phyloP scores from a whole-genome alignment of 208 protist genomes.

The Crithidia fasciculata region DNA sequence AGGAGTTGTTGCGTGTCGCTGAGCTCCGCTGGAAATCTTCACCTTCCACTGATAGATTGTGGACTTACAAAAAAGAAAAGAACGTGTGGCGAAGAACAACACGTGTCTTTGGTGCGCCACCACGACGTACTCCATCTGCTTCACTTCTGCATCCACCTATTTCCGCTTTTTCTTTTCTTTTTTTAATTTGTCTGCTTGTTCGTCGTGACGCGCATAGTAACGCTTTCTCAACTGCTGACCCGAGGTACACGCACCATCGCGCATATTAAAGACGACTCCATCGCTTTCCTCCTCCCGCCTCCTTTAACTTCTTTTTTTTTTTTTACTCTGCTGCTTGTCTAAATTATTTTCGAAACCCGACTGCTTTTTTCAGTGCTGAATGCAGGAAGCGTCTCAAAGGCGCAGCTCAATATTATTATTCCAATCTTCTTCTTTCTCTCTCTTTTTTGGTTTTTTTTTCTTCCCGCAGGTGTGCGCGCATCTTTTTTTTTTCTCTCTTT shows the following conservation, averaged over 20 bases:
- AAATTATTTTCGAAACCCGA: not conserved
- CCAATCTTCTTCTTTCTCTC: not conserved
- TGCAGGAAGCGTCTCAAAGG: too few species aligned
- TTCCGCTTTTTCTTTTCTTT: conserved; percentile 10
- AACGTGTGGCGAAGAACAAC: too few species aligned
- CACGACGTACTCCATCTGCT: too few species aligned
- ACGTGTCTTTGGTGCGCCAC: too few species aligned
- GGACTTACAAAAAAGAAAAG: too few species aligned
- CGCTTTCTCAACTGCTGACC: not conserved
- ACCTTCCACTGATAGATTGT: too few species aligned
- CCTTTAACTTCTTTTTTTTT: conserved; percentile 12
- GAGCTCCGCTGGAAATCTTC: too few species aligned
- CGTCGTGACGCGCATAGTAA: too few species aligned
- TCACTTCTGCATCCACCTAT: too few species aligned
- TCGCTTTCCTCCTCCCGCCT: not conserved
- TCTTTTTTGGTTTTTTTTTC: not conserved
- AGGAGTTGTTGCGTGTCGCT: too few species aligned
- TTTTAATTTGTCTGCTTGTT: not conserved
- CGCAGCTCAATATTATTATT: not conserved
- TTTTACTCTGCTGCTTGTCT: conserved; percentile 8
- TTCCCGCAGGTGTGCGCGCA: not conserved
- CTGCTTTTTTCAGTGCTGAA: not conserved
- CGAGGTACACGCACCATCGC: not conserved
- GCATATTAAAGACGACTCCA: too few species aligned
- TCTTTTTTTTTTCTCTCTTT: conserved; percentile 14